phyloP scores from a whole-genome alignment of 2,329 filamentous ascomycete species.

The Hypomyces perniciosus region DNA sequence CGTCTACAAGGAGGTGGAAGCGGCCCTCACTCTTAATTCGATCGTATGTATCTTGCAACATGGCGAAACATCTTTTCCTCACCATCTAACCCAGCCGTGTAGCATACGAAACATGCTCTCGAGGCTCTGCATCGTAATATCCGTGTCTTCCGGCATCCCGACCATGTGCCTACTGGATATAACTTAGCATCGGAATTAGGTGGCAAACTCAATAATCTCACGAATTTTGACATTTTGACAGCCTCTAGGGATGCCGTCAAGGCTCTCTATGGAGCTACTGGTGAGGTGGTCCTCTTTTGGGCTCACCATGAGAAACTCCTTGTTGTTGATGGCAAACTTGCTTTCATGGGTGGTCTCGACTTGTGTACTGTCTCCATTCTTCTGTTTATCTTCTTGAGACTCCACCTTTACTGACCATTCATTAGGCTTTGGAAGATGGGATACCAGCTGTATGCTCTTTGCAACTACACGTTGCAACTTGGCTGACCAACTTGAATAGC shows the following conservation, averaged over 20 bases:
- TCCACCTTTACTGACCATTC: constrained; percentile 11
- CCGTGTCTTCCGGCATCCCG: constrained; percentile 82
- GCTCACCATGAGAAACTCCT: constrained; percentile 91
- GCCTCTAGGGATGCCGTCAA: constrained; percentile 69
- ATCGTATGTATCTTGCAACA: constrained; percentile 31
- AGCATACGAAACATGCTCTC: constrained; percentile 74
- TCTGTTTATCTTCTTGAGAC: constrained; percentile 13
- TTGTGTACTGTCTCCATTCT: constrained; percentile 48
- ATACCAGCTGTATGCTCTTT: constrained; percentile 59
- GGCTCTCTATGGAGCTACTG: constrained; percentile 72
- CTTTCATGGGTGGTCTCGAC: constrained; percentile 89
- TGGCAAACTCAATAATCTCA: constrained; percentile 47
- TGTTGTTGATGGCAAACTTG: constrained; percentile 68
- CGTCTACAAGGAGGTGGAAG: constrained; percentile 86
- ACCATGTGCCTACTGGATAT: constrained; percentile 71
- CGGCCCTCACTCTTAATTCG: constrained; percentile 60
- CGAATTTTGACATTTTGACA: constrained; percentile 52
- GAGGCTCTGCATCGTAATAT: constrained; percentile 79
- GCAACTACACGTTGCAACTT: not conserved
- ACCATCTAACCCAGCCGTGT: constrained; percentile 18
- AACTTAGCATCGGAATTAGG: constrained; percentile 63
- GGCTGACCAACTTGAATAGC: constrained; percentile 26
- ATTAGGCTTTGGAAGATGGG: constrained; percentile 73
- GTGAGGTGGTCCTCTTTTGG: constrained; percentile 83
- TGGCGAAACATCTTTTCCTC: not conserved